Base-by-base conservation (phyloP, 352 stramenopile genomes). In the Globisporangium barbulae region DNA sequence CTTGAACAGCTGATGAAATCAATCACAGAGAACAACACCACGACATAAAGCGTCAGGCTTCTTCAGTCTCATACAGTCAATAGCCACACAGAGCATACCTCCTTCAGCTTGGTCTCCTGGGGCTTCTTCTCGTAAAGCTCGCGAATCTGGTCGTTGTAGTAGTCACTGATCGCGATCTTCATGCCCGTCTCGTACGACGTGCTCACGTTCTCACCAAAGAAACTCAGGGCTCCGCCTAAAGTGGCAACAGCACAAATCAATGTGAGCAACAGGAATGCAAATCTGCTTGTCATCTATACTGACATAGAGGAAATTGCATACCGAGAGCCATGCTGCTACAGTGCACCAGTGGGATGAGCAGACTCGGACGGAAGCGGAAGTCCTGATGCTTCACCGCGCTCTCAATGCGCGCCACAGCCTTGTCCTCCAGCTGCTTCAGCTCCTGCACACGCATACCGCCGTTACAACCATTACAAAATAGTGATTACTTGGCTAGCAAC, bases 81-180 rank as follows among this genome's bases (percentile, higher is more conserved):
- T 44, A 50, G 0, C 8, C 33, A 39, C 9, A 10, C 21, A 21
- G 35, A 37, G 5, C 68, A 2, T 25, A 88, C 82, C 67, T 94
- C 86, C 68, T 94, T 94, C 4, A 93, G 71, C 61, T 78, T 70
- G 4, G 62, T 64, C 66, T 88, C 70, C 0, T 90, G 66, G 0
- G 72, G 78, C 37, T 87, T 83, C 5, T 66, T 67, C 28, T 80
- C 82, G 64, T 94, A 90, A n/a, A 95, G 83, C 60, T 95, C 86
- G 19, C 86, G 84, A 53, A 95, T 93, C 62, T 95, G 86, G 68
- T 95, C 86, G 70, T 95, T 95, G 72, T 93, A 95, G 71, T 92
- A 93, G 59, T 95, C 86, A 37, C 79, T 85, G 49, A 93, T 83
- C 3, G 83, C 86, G 61, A 79, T 76, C 67, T 94, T 95, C 42